phyloP scores from a whole-genome alignment of 2,329 filamentous ascomycete species.

The Sporothrix schenckii region DNA sequence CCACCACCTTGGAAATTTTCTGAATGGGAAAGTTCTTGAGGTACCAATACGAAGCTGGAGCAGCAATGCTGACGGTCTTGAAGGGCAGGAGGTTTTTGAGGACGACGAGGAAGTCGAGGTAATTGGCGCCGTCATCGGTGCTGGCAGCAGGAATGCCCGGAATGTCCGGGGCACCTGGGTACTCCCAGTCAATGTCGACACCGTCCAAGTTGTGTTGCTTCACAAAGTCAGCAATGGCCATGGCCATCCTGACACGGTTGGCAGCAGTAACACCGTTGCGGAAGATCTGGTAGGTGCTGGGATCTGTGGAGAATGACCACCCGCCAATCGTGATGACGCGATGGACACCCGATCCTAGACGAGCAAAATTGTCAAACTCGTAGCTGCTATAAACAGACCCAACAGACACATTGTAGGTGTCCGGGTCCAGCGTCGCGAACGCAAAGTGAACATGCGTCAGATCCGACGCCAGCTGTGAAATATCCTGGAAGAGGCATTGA shows the following conservation, averaged over 20 bases:
- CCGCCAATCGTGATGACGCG: constrained; percentile 51
- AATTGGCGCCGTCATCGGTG: constrained; percentile 42
- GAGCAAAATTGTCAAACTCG: constrained; percentile 42
- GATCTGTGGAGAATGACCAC: constrained; percentile 49
- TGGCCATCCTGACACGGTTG: constrained; percentile 25
- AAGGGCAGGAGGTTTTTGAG: constrained; percentile 36
- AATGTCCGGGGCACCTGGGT: constrained; percentile 33
- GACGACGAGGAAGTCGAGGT: constrained; percentile 42
- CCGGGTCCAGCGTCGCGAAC: constrained; percentile 40
- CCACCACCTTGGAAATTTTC: constrained; percentile 39
- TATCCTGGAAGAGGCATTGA: constrained; percentile 41
- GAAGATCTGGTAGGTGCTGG: constrained; percentile 45
- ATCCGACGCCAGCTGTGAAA: constrained; percentile 36
- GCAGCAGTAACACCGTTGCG: constrained; percentile 36
- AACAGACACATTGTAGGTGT: constrained; percentile 36
- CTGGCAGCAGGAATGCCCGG: constrained; percentile 43
- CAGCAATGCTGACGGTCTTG: constrained; percentile 40
- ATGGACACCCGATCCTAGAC: constrained; percentile 39
- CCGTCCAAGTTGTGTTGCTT: constrained; percentile 29
- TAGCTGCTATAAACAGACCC: constrained; percentile 30
- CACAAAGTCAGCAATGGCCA: constrained; percentile 32
- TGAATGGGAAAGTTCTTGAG: constrained; percentile 41
- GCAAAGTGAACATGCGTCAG: constrained; percentile 43
- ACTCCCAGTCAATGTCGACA: constrained; percentile 34
- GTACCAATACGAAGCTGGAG: constrained; percentile 43